phyloP scores from a whole-genome alignment of 805 yeast genomes.

The Yarrowia sp. region DNA sequence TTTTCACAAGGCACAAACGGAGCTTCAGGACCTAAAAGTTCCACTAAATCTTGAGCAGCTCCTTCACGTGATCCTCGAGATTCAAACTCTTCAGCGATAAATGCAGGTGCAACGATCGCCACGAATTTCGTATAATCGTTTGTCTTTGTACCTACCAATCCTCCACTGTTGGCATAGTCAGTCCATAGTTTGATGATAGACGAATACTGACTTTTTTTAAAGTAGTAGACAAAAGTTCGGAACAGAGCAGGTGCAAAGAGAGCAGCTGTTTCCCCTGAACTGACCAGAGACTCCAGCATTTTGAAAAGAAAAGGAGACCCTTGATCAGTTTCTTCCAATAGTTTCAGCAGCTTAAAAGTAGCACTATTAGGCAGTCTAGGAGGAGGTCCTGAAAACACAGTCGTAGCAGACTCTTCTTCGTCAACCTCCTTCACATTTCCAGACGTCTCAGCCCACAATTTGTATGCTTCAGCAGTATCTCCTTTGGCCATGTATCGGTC shows the following conservation, averaged over 20 bases:
- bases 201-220: background rate
- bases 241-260: conserved; percentile 3
- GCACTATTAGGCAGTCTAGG: background rate
- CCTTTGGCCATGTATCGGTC: too few relatives aligned
- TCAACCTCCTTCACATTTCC: too few relatives aligned
- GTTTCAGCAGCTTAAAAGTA: background rate
- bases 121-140: conserved; percentile 6
- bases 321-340: background rate
- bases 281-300: background rate
- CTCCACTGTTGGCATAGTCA: background rate
- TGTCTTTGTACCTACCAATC: background rate
- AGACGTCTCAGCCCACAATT: too few relatives aligned
- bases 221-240: background rate
- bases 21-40: conserved; percentile 8
- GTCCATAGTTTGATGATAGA: background rate
- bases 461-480: too few relatives aligned
- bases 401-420: too few relatives aligned
- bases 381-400: background rate
- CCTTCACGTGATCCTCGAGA: background rate
- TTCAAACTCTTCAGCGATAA: conserved; percentile 3
- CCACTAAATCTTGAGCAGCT: background rate
- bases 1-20: background rate
- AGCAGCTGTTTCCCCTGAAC: background rate
- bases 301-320: background rate
- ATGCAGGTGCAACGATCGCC: background rate